These are phyloP conservation scores for Bipolaris victoriae DNA, from an alignment of 2,329 filamentous ascomycete genomes.

Conservation along the genomic window DNA sequence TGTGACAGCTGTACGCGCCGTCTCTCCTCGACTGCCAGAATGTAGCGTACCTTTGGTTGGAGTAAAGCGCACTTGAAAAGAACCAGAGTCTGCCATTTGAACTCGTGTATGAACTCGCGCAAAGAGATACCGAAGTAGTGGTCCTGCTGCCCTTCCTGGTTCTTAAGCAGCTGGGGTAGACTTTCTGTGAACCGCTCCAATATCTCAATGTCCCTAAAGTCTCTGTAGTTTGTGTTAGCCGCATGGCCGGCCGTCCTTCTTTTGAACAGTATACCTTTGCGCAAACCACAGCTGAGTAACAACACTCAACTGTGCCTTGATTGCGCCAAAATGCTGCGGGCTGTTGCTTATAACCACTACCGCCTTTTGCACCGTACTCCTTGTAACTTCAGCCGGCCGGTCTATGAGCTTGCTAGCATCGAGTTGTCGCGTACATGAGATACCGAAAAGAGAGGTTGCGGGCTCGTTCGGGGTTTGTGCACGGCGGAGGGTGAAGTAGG, in stretches of 20 bases:
- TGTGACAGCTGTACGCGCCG: no score
- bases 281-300: slow-evolving; percentile 97
- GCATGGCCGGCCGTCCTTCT: no score
- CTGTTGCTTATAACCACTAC: slow-evolving; percentile 94
- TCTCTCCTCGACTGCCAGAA: not conserved
- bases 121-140: slow-evolving; percentile 86
- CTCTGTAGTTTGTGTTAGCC: slow-evolving; percentile 51
- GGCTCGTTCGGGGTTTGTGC: slow-evolving; percentile 55
- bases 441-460: slow-evolving; percentile 88
- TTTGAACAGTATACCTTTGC: slow-evolving; percentile 65
- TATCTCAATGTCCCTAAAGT: slow-evolving; percentile 92
- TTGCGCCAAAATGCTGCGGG: slow-evolving; percentile 86
- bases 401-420: slow-evolving; percentile 78
- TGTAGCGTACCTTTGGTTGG: slow-evolving; percentile 79
- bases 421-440: slow-evolving; percentile 92
- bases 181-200: slow-evolving; percentile 89
- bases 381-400: slow-evolving; percentile 86
- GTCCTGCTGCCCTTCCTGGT: slow-evolving; percentile 76
- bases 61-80: slow-evolving; percentile 91
- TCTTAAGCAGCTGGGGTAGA: slow-evolving; percentile 63
- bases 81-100: slow-evolving; percentile 91
- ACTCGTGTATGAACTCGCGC: slow-evolving; percentile 90
- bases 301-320: slow-evolving; percentile 86
- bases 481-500: slow-evolving; percentile 90
- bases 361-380: slow-evolving; percentile 96